These are phyloP conservation scores for Medicago truncatula DNA, from an alignment of 306 rosid genomes.

Conservation along the genomic window MtrunA17r5.0-ANR NC_053045.1:57973001-57973500, in stretches of 20 bases:
- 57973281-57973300: slow-evolving; percentile 64
- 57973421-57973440: too few relatives aligned
- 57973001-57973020: not conserved
- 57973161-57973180: slow-evolving; percentile 66
- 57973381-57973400: not conserved
- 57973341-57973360: not conserved
- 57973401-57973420: not conserved
- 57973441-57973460: too few relatives aligned
- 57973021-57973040: slow-evolving; percentile 8
- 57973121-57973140: slow-evolving; percentile 71
- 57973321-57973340: slow-evolving; percentile 44
- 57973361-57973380: not conserved
- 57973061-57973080: slow-evolving; percentile 22
- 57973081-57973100: slow-evolving; percentile 63
- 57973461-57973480: too few relatives aligned
- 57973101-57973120: slow-evolving; percentile 65
- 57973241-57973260: slow-evolving; percentile 80
- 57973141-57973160: slow-evolving; percentile 79
- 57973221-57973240: slow-evolving; percentile 54
- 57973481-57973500: too few relatives aligned
- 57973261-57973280: slow-evolving; percentile 78
- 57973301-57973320: slow-evolving; percentile 87
- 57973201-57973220: slow-evolving; percentile 82
- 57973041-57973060: not conserved
- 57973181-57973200: slow-evolving; percentile 75